Base-by-base conservation (phyloP, 306 rosid species). In the Amphicarpaea edgeworthii region DNA sequence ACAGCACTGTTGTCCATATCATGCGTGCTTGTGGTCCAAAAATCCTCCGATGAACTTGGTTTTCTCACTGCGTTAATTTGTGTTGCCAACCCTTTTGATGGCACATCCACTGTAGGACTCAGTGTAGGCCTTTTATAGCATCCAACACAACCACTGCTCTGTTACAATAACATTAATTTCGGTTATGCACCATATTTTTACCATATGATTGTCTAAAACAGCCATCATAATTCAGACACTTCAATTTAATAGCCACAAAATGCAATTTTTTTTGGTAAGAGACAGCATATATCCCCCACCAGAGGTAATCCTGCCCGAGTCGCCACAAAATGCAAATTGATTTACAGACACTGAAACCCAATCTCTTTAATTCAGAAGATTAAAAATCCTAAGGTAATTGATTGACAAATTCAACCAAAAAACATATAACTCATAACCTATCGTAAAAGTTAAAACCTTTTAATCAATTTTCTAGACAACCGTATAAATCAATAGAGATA, bases 91-190 rank as follows among this genome's bases (percentile, higher is more conserved):
- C 43, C 72, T 71, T 84, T 83, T 7, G 88, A 80, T 49, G 87
- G 86, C 57, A 66, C 82, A 77, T 87, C 83, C 75, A 62, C 72
- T 10, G 75, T 67, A 47, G 80, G 26, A 55, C 40, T 58, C 65
- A 74, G 14, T 81, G 79, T 70, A 21, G 90, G 85, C 60, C 88
- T 92, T 57, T 78, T 84, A 85, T 76, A 77, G 89, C 93, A 85
- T 72, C 90, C 90, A 88, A 95, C 86, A 90, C 99, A 95, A 86
- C 96, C 97, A 89, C 99, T 95, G 99, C 93, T 89, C 99, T 95
- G 99, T 94, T 88, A 79, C 96, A 94, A 30, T 30, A 30, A 95
- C 70, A 84, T 85, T 76, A 66, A 53, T 70, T 87, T 89, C 97
- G 83, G 89, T 90, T 87, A 94, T 77, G 84, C 71, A 88, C 82